Percentiles rank a stretch among this genome's conserved stretches.
Evolutionary conservation across 371 early-diverging fungal species (phyloP).

Genomic region (Lichtheimia ramosa): DNA sequence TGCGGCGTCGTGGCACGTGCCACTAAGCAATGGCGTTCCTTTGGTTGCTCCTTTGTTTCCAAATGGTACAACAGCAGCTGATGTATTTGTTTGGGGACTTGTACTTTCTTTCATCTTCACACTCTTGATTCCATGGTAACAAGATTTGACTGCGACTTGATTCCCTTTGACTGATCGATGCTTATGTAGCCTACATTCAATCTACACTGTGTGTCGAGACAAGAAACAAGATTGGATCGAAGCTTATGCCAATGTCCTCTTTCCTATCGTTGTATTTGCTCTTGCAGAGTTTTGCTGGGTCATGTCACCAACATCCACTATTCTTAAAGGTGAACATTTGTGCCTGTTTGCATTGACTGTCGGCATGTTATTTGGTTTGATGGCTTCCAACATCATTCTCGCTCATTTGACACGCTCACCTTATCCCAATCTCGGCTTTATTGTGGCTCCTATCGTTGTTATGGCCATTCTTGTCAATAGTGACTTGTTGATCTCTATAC

Average conservation of each 20-base stretch:
- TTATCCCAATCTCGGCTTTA: constrained; percentile 75
- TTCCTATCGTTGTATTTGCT: constrained; percentile 61
- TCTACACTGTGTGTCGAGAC: constrained; percentile 27
- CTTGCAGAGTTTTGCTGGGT: constrained; percentile 67
- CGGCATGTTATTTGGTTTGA: constrained; percentile 83
- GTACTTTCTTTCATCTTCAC: constrained; percentile 19
- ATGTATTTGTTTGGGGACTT: constrained; percentile 20
- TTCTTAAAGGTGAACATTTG: constrained; percentile 63
- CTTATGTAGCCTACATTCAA: constrained; percentile 20
- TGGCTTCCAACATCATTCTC: constrained; percentile 88
- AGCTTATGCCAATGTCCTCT: constrained; percentile 18
- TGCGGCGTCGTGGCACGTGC: constrained; percentile 21
- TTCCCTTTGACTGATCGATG: too few relatives aligned
- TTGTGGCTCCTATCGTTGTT: constrained; percentile 68
- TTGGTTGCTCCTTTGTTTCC: constrained; percentile 15
- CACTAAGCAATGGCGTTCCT: constrained; percentile 13
- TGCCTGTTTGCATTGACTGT: constrained; percentile 72
- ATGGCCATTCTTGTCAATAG: constrained; percentile 65
- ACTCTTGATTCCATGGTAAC: constrained; percentile 13
- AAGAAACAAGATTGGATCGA: constrained; percentile 17
- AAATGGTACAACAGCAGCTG: constrained; percentile 12
- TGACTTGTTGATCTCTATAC: constrained; percentile 38
- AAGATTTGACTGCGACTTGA: too few relatives aligned
- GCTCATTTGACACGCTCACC: constrained; percentile 83
- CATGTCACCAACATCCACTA: constrained; percentile 58